These are phyloP conservation scores for Metahyphopichia silvanorum DNA, from an alignment of 805 yeast genomes.

Conservation along the genomic window DNA sequence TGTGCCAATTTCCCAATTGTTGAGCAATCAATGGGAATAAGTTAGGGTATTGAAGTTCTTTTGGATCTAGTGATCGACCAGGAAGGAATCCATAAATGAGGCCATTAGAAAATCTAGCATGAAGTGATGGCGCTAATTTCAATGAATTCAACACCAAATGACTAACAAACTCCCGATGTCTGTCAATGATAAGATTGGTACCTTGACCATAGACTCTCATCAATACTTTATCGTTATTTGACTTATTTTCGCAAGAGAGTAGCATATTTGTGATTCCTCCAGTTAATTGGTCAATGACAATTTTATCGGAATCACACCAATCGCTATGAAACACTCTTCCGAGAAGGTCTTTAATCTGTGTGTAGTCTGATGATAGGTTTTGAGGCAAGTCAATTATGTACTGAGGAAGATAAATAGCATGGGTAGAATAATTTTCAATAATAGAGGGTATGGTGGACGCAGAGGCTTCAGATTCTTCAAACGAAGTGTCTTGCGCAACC, in stretches of 20 bases:
- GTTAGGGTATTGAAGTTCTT: slow-evolving; percentile 46
- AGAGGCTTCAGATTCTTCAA: slow-evolving; percentile 1
- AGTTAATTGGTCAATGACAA: slow-evolving; percentile 44
- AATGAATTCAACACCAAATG: slow-evolving; percentile 60
- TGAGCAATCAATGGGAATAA: slow-evolving; percentile 60
- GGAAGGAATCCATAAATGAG: slow-evolving; percentile 65
- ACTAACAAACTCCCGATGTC: slow-evolving; percentile 71
- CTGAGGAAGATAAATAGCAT: slow-evolving; percentile 49
- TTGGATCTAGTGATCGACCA: slow-evolving; percentile 58
- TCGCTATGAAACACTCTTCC: slow-evolving; percentile 43
- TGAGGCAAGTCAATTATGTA: slow-evolving; percentile 36
- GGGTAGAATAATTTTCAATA: slow-evolving; percentile 34
- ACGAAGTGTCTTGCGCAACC: slow-evolving; percentile 6
- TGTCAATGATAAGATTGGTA: slow-evolving; percentile 66
- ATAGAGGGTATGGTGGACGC: slow-evolving; percentile 4
- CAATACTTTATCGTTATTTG: slow-evolving; percentile 30
- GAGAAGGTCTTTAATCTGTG: slow-evolving; percentile 38
- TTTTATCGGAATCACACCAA: slow-evolving; percentile 25
- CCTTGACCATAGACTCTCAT: slow-evolving; percentile 76
- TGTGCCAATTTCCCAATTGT: slow-evolving; percentile 71
- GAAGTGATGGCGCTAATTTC: slow-evolving; percentile 64
- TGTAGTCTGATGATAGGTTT: slow-evolving; percentile 28
- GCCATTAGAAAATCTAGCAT: slow-evolving; percentile 69
- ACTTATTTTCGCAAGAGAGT: slow-evolving; percentile 39
- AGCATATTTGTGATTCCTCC: slow-evolving; percentile 68